Base-by-base conservation (phyloP, 306 rosid genomes). In the Rosa persica region DNA sequence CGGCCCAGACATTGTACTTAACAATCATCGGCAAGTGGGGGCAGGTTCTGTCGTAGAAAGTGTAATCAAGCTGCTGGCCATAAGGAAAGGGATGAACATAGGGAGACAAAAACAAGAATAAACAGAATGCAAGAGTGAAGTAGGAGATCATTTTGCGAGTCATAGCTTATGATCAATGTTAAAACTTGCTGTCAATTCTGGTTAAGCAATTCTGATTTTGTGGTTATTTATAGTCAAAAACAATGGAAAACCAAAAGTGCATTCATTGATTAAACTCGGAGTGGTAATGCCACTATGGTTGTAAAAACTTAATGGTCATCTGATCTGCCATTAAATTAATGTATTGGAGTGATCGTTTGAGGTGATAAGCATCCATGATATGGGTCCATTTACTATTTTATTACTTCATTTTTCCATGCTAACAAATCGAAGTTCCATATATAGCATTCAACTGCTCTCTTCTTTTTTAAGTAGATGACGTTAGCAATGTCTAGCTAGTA, bases 31-130 rank as follows among this genome's bases (percentile, higher is more conserved):
- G 60, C 76, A 92, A 73, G 40, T 19, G 60, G 20, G 97, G 96
- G 80, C 97, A 92, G 5, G 89, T 75, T n/a, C 34, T 58, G 22
- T 74, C 86, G 60, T 92, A 89, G 78, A 89, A 92, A 39, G 61
- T 67, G 60, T 69, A 34, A 58, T 78, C 76, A 15, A 90, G 92
- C 55, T 79, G 83, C 61, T 81, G 85, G 40, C 48, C n/a, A 17
- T 49, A 17, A 51, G 20, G 17, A 55, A 10, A 61, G 22, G 88
- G 88, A 76, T 82, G 81, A 64, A 78, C 85, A 55, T 27, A 55
- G 23, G 82, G 58, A 54, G 42, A 80, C n/a, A 67, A 42, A n/a
- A 49, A 30, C 78, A 78, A 60, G 79, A 82, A 11, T 12, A 72
- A 76, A 27, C 54, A 78, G 17, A 80, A 36, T 36, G 81, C 38